Evolutionary conservation across 768 basidiomycete species (phyloP).

Genomic region (Neoboletus brunneissimus): DNA sequence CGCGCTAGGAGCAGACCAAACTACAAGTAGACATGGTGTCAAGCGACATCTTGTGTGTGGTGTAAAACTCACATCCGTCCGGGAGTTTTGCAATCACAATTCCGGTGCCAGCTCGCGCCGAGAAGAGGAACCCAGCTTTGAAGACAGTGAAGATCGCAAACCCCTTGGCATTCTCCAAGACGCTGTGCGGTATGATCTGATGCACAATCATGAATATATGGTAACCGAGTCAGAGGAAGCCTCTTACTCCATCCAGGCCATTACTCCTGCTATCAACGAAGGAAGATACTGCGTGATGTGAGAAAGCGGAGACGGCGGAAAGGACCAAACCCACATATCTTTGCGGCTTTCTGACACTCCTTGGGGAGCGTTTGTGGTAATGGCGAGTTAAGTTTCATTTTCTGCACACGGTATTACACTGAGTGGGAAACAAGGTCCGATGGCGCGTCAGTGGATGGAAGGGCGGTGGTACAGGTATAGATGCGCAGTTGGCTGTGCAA

Average conservation of each 20-base stretch:
- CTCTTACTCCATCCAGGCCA: constrained; percentile 73
- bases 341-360: constrained; percentile 85
- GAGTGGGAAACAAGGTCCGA: not conserved
- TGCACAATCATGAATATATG: not conserved
- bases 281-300: constrained; percentile 57
- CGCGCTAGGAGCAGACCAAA: constrained; percentile 93
- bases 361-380: constrained; percentile 61
- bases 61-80: constrained; percentile 66
- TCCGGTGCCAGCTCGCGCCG: constrained; percentile 78
- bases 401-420: not conserved
- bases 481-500: constrained; percentile 23
- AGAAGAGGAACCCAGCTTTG: constrained; percentile 67
- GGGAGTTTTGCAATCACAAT: constrained; percentile 82
- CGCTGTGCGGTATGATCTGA: constrained; percentile 53
- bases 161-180: constrained; percentile 59
- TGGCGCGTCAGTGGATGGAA: not conserved
- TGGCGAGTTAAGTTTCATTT: constrained; percentile 51
- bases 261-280: constrained; percentile 82
- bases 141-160: constrained; percentile 92
- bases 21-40: constrained; percentile 53
- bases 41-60: not conserved
- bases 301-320: not conserved
- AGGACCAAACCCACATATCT: constrained; percentile 59
- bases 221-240: not conserved
- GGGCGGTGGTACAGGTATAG: not conserved